A percentile compares a stretch with the other conserved stretches of the same genome.
phyloP scores from a whole-genome alignment of 1,284 basidiomycete species.

The Ganoderma lingzhi region DNA sequence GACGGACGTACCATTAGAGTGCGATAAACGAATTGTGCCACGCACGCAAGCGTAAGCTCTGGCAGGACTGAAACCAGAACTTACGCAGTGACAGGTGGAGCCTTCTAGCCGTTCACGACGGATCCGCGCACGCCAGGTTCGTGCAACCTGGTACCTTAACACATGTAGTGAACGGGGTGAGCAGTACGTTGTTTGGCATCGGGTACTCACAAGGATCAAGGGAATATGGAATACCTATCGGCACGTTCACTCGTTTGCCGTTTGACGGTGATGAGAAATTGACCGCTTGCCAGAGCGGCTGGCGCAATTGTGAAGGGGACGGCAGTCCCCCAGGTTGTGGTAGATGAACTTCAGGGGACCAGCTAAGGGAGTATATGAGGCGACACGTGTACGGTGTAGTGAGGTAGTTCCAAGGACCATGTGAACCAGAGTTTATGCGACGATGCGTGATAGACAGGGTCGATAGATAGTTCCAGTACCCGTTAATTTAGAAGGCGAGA shows the following conservation, averaged over 20 bases:
- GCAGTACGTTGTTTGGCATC: not conserved
- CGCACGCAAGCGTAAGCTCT: not conserved
- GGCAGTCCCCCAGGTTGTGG: too few species aligned
- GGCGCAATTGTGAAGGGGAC: too few species aligned
- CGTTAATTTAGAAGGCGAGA: too few species aligned
- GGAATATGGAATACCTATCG: not conserved
- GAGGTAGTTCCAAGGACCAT: too few species aligned
- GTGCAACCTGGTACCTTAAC: not conserved
- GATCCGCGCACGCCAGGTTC: constrained; percentile 1
- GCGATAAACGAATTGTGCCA: not conserved
- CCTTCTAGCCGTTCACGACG: not conserved
- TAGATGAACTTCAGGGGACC: too few species aligned
- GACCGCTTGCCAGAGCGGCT: not conserved
- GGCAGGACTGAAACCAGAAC: not conserved
- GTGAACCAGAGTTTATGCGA: too few species aligned
- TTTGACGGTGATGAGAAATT: not conserved
- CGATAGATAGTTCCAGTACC: too few species aligned
- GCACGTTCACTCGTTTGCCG: not conserved
- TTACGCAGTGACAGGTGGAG: not conserved
- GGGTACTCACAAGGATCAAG: constrained; percentile 3
- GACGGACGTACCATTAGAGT: not conserved
- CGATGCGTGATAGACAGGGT: too few species aligned
- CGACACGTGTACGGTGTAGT: too few species aligned
- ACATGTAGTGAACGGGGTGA: not conserved
- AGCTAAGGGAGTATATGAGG: too few species aligned